Percentiles rank a stretch among this genome's conserved stretches.
Evolutionary conservation across 2,329 filamentous ascomycete genomes (phyloP).

Genomic region (Cadophora luteo-olivacea): DNA sequence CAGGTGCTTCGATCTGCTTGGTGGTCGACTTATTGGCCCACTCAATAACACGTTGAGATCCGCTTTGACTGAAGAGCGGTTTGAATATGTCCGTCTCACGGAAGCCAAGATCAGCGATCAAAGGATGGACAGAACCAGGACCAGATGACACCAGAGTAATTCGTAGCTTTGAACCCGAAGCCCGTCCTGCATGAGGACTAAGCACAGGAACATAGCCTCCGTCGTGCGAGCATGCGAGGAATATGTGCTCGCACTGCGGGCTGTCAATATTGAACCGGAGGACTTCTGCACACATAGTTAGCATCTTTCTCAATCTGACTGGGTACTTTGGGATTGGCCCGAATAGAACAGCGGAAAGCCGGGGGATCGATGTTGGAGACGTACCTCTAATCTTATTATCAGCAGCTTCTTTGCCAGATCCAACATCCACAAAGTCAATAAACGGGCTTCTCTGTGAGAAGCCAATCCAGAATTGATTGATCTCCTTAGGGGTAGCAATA

Average conservation of each 20-base stretch:
- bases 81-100: neutral
- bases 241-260: constrained; percentile 14
- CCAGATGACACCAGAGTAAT: constrained; percentile 10
- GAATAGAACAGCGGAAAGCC: neutral
- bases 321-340: neutral
- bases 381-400: constrained; percentile 20
- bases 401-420: constrained; percentile 8
- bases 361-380: neutral
- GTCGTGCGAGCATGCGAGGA: constrained; percentile 10
- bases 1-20: neutral
- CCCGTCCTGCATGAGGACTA: neutral
- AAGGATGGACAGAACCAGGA: constrained; percentile 8
- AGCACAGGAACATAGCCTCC: constrained; percentile 3
- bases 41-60: constrained; percentile 1
- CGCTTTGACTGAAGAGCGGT: constrained; percentile 10
- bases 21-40: constrained; percentile 3
- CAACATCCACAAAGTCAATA: constrained; percentile 16
- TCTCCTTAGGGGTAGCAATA: neutral
- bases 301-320: neutral
- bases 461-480: constrained; percentile 1
- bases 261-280: constrained; percentile 6
- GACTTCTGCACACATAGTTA: neutral
- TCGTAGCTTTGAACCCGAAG: neutral
- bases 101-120: constrained; percentile 10
- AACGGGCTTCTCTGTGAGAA: constrained; percentile 12